Conservation (phyloP, 768 basidiomycete species). For the Hirschioporus abietinus region DNA sequence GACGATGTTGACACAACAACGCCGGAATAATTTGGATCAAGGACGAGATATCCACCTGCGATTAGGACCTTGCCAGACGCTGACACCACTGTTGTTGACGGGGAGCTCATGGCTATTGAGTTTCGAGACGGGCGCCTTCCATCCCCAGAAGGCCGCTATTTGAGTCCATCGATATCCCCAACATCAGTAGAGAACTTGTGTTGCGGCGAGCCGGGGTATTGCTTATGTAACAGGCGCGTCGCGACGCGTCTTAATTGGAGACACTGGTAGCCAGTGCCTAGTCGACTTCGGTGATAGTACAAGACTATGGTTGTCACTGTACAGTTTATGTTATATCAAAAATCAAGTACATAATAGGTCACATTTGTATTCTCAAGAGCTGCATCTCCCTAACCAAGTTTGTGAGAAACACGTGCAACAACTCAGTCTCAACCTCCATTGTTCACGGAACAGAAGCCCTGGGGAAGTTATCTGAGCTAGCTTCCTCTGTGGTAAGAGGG, state of each 20-base stretch:
- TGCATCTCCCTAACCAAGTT: too few species aligned
- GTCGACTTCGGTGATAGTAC: too few species aligned
- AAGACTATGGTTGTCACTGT: too few species aligned
- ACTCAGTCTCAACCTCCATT: not conserved
- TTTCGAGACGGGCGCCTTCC: not conserved
- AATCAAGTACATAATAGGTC: too few species aligned
- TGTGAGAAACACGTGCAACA: too few species aligned
- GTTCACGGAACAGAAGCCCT: not conserved
- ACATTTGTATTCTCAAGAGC: too few species aligned
- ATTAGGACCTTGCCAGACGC: slow-evolving; percentile 93
- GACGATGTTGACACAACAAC: slow-evolving; percentile 89
- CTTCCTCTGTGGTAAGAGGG: not conserved
- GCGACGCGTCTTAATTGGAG: not conserved
- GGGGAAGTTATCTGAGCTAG: not conserved
- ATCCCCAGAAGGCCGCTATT: not conserved
- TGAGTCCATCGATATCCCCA: not conserved
- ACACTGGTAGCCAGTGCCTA: too few species aligned
- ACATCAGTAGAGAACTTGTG: not conserved
- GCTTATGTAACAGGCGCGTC: not conserved
- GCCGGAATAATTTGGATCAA: slow-evolving; percentile 82
- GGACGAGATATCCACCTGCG: slow-evolving; percentile 95
- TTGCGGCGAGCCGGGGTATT: not conserved
- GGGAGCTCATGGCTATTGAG: slow-evolving; percentile 4
- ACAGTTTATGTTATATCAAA: too few species aligned
- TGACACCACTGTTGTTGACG: slow-evolving; percentile 64